Evolutionary conservation across 2,329 filamentous ascomycete genomes (phyloP).

Genomic region (Fusarium sp.): DNA sequence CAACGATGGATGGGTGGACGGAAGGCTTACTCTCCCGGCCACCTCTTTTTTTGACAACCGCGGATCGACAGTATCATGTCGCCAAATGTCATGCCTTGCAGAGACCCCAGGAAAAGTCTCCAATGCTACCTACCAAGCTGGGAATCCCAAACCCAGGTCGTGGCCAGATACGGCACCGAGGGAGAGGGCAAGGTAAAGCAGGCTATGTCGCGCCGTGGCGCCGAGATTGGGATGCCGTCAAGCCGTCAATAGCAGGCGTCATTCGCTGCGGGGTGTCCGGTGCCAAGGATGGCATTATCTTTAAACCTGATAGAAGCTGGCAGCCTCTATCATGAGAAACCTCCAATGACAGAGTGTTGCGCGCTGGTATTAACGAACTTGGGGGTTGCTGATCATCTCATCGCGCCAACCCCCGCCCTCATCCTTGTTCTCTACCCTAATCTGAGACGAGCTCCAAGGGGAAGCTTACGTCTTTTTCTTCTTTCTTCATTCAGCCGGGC

Average conservation of each 20-base stretch:
- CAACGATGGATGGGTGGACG: slow-evolving; percentile 18
- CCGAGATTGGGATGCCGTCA: slow-evolving; percentile 1
- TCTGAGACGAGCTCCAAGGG: not conserved
- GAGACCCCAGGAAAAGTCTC: slow-evolving; percentile 1
- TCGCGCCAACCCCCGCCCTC: slow-evolving; percentile 11
- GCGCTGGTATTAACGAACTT: slow-evolving; percentile 23
- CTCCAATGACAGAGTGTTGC: slow-evolving; percentile 25
- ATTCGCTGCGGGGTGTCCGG: slow-evolving; percentile 30
- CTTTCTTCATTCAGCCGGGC: slow-evolving; percentile 9
- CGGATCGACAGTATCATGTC: slow-evolving; percentile 30
- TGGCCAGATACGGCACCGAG: slow-evolving; percentile 7
- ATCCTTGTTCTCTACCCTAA: slow-evolving; percentile 21
- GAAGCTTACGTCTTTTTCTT: not conserved
- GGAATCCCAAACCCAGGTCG: slow-evolving; percentile 8
- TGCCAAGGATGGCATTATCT: slow-evolving; percentile 29
- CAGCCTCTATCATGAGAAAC: not conserved
- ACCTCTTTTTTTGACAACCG: slow-evolving; percentile 20
- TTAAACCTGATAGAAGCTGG: slow-evolving; percentile 24
- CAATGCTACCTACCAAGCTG: slow-evolving; percentile 25
- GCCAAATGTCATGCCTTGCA: slow-evolving; percentile 3
- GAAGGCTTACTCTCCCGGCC: slow-evolving; percentile 29
- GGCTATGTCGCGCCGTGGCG: not conserved
- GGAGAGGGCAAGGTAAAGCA: not conserved
- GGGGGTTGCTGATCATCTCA: slow-evolving; percentile 26
- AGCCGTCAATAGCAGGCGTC: slow-evolving; percentile 6